These are phyloP conservation scores for Santalum album DNA, from an alignment of 164 flowering plant genomes.

Conservation along the genomic window DNA sequence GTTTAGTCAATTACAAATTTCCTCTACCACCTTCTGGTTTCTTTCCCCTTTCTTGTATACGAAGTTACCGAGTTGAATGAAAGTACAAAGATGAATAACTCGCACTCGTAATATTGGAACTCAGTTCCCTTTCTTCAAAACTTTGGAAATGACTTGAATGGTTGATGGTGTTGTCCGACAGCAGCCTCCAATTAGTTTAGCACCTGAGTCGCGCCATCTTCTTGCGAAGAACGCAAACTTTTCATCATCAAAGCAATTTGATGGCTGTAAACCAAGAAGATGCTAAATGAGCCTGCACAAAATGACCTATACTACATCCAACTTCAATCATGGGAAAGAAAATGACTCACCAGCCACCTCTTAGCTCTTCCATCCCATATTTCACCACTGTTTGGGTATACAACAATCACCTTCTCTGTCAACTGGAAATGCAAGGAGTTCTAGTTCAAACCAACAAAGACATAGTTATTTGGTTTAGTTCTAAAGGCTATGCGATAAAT, in stretches of 20 bases:
- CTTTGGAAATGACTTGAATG: constrained; percentile 46
- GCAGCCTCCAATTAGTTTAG: constrained; percentile 84
- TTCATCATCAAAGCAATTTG: constrained; percentile 50
- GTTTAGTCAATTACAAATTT: too few species aligned
- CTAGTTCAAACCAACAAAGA: too few species aligned
- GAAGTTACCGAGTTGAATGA: too few species aligned
- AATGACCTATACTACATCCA: too few species aligned
- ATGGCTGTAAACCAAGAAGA: constrained; percentile 40
- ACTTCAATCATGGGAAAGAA: background rate
- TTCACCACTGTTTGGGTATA: constrained; percentile 90
- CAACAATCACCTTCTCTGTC: constrained; percentile 52
- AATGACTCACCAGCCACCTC: constrained; percentile 73
- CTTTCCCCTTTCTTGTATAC: too few species aligned
- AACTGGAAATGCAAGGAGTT: constrained; percentile 25
- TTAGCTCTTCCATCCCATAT: constrained; percentile 78
- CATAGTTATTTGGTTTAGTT: too few species aligned
- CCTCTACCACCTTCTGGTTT: too few species aligned
- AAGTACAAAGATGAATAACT: too few species aligned
- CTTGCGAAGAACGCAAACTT: constrained; percentile 42
- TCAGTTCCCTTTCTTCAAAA: constrained; percentile 22
- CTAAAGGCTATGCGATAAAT: background rate
- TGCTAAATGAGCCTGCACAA: background rate
- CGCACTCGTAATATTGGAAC: too few species aligned
- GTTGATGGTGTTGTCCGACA: constrained; percentile 79
- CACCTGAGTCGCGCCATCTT: constrained; percentile 73